A percentile compares a stretch with the other conserved stretches of the same genome.
Conservation (phyloP, 1,139 yeast genomes). For the Petasospora rhodanensis region DNA sequence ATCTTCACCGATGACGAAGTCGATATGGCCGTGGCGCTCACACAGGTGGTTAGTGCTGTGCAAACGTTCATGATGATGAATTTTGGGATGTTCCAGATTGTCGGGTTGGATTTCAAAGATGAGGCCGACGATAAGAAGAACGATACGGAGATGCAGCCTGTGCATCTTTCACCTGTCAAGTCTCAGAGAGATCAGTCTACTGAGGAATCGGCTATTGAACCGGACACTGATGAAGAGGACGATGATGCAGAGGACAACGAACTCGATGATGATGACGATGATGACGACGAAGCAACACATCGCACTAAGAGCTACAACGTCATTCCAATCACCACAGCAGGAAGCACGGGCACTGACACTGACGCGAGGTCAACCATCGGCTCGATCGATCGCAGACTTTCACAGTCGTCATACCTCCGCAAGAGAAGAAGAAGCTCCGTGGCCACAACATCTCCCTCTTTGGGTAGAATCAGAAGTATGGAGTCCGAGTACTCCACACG, state of each 20-base stretch:
- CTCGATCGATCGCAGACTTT: background rate
- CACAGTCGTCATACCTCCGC: background rate
- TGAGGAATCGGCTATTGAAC: background rate
- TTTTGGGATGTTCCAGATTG: slow-evolving; percentile 67
- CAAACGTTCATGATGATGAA: slow-evolving; percentile 71
- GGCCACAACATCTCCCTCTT: slow-evolving; percentile 9
- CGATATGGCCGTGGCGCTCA: slow-evolving; percentile 77
- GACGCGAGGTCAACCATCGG: background rate
- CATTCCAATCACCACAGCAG: slow-evolving; percentile 3
- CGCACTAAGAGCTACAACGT: slow-evolving; percentile 2
- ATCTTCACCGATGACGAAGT: slow-evolving; percentile 56
- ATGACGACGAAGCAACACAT: background rate
- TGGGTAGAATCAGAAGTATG: too few species aligned
- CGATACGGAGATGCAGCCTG: background rate
- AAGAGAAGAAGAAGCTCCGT: slow-evolving; percentile 6
- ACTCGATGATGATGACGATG: too few species aligned
- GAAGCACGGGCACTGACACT: background rate
- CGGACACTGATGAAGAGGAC: slow-evolving; percentile 6
- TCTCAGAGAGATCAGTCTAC: background rate
- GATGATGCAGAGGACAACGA: too few species aligned
- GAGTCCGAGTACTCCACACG: slow-evolving; percentile 22
- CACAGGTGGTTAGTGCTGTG: slow-evolving; percentile 69
- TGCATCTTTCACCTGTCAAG: too few species aligned
- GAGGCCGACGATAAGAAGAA: background rate
- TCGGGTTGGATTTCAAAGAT: slow-evolving; percentile 61